Evolutionary conservation across 2,329 filamentous ascomycete species (phyloP).

Genomic region (Chaetomium sp.): DNA sequence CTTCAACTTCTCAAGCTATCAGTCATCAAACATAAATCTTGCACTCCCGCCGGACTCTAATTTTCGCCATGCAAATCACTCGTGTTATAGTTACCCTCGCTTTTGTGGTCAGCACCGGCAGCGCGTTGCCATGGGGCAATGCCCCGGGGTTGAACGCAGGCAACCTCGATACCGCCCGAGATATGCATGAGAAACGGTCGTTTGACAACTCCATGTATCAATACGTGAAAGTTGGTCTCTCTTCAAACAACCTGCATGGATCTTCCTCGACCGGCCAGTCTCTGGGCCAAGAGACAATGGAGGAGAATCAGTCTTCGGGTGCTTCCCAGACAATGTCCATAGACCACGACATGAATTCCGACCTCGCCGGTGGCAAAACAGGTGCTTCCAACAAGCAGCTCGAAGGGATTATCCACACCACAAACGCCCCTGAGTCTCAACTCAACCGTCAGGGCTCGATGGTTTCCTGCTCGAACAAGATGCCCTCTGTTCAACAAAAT

Average conservation of each 20-base stretch:
- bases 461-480: background rate
- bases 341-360: background rate
- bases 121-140: constrained; percentile 19
- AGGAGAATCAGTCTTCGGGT: too few relatives aligned
- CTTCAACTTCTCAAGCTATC: background rate
- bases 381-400: background rate
- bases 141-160: background rate
- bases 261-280: background rate
- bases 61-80: constrained; percentile 27
- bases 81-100: constrained; percentile 25
- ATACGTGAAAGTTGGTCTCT: background rate
- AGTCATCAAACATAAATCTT: background rate
- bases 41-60: background rate
- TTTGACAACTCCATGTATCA: too few relatives aligned
- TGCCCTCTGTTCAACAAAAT: background rate
- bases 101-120: constrained; percentile 23
- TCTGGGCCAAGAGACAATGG: background rate
- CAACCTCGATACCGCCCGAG: background rate
- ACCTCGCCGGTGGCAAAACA: background rate
- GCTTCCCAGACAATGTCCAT: background rate
- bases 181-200: background rate
- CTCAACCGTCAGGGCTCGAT: background rate
- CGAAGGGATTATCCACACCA: background rate
- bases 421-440: background rate
- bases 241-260: background rate